Evolutionary conservation across 192 early-diverging fungal genomes (phyloP).

Genomic region (Coemansia sp.): DNA sequence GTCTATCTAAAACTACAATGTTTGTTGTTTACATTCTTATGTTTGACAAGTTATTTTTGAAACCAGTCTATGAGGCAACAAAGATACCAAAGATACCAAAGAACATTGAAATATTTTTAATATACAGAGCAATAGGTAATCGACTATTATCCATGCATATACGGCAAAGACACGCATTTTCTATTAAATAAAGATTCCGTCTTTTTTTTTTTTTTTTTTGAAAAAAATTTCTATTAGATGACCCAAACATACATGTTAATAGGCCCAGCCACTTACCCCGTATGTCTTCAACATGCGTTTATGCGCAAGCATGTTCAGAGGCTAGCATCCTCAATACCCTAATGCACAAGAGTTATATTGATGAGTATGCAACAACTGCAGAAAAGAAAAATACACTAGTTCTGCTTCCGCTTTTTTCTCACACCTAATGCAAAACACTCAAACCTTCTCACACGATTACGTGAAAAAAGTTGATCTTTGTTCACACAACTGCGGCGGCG

Average conservation of each 20-base stretch:
- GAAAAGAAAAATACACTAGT: neutral
- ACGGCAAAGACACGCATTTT: neutral
- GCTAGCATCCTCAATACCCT: neutral
- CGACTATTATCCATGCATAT: neutral
- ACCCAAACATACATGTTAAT: neutral
- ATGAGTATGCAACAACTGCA: neutral
- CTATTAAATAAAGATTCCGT: neutral
- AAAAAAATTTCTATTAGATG: neutral
- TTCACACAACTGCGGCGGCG: conserved; percentile 7
- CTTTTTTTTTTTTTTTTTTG: neutral
- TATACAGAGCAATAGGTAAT: neutral
- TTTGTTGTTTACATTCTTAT: neutral
- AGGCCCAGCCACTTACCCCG: neutral
- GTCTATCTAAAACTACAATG: neutral
- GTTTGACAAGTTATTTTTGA: neutral
- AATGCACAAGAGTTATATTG: neutral
- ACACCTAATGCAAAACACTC: neutral
- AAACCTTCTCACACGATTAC: neutral
- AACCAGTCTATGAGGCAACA: neutral
- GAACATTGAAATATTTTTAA: neutral
- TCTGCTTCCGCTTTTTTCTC: neutral
- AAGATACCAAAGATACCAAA: neutral
- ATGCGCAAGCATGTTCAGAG: neutral
- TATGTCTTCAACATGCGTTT: neutral
- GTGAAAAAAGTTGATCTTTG: neutral